A percentile compares a stretch with the other conserved stretches of the same genome.
Conservation (phyloP, 768 basidiomycete genomes). For the Dacryopinax spathularia region DNA sequence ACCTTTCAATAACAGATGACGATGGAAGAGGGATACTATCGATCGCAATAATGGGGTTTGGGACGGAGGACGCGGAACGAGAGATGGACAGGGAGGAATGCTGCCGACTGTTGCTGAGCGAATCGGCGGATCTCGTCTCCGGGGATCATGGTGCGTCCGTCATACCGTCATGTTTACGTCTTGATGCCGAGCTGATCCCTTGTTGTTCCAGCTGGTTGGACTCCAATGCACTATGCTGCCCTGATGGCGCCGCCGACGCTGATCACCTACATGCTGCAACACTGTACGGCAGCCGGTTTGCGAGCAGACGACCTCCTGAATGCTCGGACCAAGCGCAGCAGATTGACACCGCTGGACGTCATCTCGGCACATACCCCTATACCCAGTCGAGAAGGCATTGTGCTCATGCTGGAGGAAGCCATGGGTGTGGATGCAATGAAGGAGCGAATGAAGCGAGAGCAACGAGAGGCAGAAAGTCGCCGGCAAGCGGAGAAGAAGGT, state of each 20-base stretch:
- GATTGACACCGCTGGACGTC: constrained; percentile 78
- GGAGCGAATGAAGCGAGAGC: constrained; percentile 46
- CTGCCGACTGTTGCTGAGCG: constrained; percentile 60
- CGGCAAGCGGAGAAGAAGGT: constrained; percentile 45
- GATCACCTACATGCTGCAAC: constrained; percentile 82
- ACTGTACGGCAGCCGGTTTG: constrained; percentile 53
- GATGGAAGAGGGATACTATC: constrained; percentile 53
- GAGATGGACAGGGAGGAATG: constrained; percentile 87
- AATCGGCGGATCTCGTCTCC: constrained; percentile 51
- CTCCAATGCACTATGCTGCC: constrained; percentile 82
- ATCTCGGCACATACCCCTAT: constrained; percentile 70
- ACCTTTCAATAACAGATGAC: constrained; percentile 61
- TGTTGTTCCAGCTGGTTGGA: constrained; percentile 73
- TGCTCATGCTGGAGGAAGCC: constrained; percentile 73
- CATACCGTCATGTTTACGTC: not conserved
- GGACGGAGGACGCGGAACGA: constrained; percentile 32
- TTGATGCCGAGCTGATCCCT: not conserved
- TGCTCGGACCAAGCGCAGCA: constrained; percentile 62
- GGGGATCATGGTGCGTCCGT: constrained; percentile 49
- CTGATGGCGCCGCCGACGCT: constrained; percentile 79
- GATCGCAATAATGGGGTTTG: constrained; percentile 17
- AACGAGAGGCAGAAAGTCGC: constrained; percentile 48
- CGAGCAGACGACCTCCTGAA: not conserved
- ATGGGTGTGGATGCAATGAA: constrained; percentile 38
- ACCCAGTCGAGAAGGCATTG: constrained; percentile 72